Conservation (phyloP, 805 yeast species). For the Saccharomycopsis vini region DNA sequence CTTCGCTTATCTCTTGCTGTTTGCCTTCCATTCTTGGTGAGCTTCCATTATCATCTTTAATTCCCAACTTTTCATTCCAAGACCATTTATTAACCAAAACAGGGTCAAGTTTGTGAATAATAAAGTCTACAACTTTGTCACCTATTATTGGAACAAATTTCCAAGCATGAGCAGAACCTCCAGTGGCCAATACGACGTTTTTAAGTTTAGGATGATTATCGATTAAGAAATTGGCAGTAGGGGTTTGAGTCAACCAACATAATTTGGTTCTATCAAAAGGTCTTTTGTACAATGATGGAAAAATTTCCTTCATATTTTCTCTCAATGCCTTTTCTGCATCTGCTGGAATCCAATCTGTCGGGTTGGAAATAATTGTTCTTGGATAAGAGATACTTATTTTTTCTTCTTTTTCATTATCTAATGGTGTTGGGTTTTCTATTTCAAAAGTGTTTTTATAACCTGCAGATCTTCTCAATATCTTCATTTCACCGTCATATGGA, state of each 20-base stretch:
- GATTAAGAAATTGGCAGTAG: conserved; percentile 27
- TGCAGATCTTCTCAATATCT: not conserved
- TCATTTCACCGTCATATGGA: not conserved
- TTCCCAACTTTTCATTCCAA: conserved; percentile 23
- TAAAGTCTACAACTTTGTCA: conserved; percentile 29
- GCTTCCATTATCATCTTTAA: not conserved
- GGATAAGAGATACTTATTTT: not conserved
- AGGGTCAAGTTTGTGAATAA: conserved; percentile 25
- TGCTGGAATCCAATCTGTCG: conserved; percentile 24
- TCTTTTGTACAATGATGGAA: conserved; percentile 11
- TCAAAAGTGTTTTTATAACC: not conserved
- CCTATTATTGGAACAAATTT: conserved; percentile 26
- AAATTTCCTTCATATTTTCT: conserved; percentile 24
- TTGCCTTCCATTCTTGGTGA: not conserved
- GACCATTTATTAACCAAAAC: conserved; percentile 25
- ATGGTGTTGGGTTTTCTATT: not conserved
- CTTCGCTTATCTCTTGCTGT: not conserved
- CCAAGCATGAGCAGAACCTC: conserved; percentile 34
- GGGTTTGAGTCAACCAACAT: conserved; percentile 32
- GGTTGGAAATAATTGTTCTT: not conserved
- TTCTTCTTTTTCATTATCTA: not conserved
- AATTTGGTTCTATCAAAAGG: conserved; percentile 26
- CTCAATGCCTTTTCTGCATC: conserved; percentile 29
- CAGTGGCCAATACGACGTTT: conserved; percentile 28
- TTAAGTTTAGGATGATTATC: conserved; percentile 25